Base-by-base conservation (phyloP, 768 basidiomycete genomes). In the Suillus lakei region DNA sequence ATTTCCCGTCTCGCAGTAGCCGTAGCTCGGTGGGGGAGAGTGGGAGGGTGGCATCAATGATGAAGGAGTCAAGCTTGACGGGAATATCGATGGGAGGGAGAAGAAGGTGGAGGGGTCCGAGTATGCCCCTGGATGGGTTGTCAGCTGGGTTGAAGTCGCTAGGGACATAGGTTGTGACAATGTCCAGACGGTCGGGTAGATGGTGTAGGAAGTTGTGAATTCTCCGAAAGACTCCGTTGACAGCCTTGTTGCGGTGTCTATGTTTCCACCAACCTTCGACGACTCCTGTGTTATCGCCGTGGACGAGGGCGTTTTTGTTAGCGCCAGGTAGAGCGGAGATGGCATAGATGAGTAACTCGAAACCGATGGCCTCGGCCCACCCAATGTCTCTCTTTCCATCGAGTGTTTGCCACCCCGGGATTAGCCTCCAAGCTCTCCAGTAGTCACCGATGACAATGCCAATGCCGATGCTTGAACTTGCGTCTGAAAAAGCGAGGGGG, bases 331-430 rank as follows among this genome's bases (percentile, higher is more conserved):
- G 0, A 39, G 69, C 51, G 15, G 39, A 2, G 44, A 41, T 0
- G 36, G 69, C 53, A 15, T 21, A 55, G 41, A 77, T 67, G 41
- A 83, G 79, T 39, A 84, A 69, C 38, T 82, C 73, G 67, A 85
- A 83, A 2, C 81, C 82, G 28, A 84, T 69, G 0, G 81, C 81
- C 68, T 85, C 82, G 4, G 82, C 82, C 82, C 84, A 85, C 0
- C 71, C 72, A 64, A 85, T 85, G 63, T 84, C 80, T 3, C 77
- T 32, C 1, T 71, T 61, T 2, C 34, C 61, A 30, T 71, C 65
- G 1, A 62, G 36, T 2, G 16, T 44, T 53, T 74, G 67, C 81
- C 80, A 82, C 0, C 74, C 75, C 18, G 71, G 72, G 6, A 73
- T 56, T 12, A 80, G 74, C 12, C 68, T 21, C 74, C 77, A 80